A percentile compares a stretch with the other conserved stretches of the same genome.
Evolutionary conservation across 495 filamentous ascomycete species (phyloP).

Genomic region (Talaromyces trachyspermus): DNA sequence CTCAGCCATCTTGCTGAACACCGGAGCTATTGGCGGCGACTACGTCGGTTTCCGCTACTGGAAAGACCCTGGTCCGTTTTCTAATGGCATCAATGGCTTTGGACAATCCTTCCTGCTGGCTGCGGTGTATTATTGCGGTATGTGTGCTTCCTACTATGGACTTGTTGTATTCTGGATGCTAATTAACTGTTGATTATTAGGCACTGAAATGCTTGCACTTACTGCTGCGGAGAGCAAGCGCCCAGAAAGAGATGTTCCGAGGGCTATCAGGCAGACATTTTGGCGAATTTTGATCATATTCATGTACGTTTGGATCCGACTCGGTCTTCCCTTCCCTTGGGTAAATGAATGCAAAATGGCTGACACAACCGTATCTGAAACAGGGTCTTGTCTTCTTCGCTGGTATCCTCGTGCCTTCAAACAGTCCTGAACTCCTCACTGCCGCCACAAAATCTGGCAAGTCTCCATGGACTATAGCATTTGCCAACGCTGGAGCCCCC

Average conservation of each 20-base stretch:
- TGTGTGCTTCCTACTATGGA: neutral
- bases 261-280: conserved; percentile 62
- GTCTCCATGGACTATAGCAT: conserved; percentile 70
- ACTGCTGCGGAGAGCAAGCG: conserved; percentile 61
- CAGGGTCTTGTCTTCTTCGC: conserved; percentile 54
- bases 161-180: neutral
- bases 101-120: conserved; percentile 56
- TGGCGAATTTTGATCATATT: conserved; percentile 70
- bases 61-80: conserved; percentile 63
- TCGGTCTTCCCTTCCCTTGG: too few species aligned
- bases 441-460: conserved; percentile 46
- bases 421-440: conserved; percentile 36
- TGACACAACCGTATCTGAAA: neutral
- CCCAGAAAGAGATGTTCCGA: conserved; percentile 53
- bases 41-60: conserved; percentile 59
- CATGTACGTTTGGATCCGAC: conserved; percentile 40
- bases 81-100: conserved; percentile 52
- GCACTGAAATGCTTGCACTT: conserved; percentile 17
- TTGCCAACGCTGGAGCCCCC: conserved; percentile 48
- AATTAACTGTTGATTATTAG: conserved; percentile 31
- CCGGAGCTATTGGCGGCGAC: conserved; percentile 48
- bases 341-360: too few species aligned
- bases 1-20: conserved; percentile 55
- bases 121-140: conserved; percentile 60
- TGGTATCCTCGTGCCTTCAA: conserved; percentile 58